Percentiles rank a stretch among this genome's conserved stretches.
phyloP scores from a whole-genome alignment of 805 yeast species.

The Pichia gijzeniarum region DNA sequence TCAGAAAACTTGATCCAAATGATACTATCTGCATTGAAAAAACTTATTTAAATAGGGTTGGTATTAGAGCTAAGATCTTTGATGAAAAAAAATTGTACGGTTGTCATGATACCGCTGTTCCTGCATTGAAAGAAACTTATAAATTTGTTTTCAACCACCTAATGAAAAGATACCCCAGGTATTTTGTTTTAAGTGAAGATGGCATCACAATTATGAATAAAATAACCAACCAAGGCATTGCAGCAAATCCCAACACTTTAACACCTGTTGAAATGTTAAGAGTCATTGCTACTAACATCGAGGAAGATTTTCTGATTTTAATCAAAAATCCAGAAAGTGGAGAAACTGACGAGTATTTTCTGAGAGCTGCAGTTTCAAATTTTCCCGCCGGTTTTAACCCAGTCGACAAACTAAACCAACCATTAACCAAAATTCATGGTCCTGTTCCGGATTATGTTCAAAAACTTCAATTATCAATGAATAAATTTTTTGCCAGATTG shows the following conservation, averaged over 20 bases:
- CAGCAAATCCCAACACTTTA: conserved; percentile 21
- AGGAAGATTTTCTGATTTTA: conserved; percentile 59
- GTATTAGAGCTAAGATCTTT: conserved; percentile 30
- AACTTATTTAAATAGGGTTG: conserved; percentile 44
- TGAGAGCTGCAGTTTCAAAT: conserved; percentile 51
- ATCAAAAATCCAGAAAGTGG: conserved; percentile 35
- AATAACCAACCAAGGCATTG: conserved; percentile 37
- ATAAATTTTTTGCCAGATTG: conserved; percentile 53
- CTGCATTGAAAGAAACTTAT: conserved; percentile 38
- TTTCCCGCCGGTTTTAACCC: conserved; percentile 77
- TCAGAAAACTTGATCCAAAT: conserved; percentile 39
- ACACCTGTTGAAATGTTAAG: conserved; percentile 14
- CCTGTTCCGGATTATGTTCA: conserved; percentile 67
- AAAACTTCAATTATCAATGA: conserved; percentile 57
- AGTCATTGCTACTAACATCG: conserved; percentile 32
- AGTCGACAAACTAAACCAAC: conserved; percentile 40
- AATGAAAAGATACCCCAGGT: conserved; percentile 45
- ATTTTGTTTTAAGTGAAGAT: conserved; percentile 31
- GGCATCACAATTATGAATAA: conserved; percentile 29
- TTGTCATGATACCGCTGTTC: conserved; percentile 24
- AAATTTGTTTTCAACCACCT: conserved; percentile 28
- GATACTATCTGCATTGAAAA: conserved; percentile 60
- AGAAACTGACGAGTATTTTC: conserved; percentile 46
- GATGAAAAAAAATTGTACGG: conserved; percentile 5
- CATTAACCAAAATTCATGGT: conserved; percentile 54